Percentiles rank a stretch among this genome's conserved stretches.
Conservation (phyloP, 305 asterid species). For the Rubia tinctorum region DNA sequence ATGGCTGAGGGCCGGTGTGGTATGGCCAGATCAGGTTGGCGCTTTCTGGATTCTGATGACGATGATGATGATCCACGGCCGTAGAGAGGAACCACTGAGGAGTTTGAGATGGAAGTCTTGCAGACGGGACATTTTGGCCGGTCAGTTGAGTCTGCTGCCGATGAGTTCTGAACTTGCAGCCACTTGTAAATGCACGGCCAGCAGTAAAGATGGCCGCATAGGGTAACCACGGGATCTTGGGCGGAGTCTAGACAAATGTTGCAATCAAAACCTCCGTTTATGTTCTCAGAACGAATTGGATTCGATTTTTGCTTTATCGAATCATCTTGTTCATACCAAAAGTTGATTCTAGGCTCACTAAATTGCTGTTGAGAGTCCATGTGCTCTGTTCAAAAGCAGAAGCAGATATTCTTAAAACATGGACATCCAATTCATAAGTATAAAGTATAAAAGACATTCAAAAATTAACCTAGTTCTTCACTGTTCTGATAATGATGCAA, state of each 20-base stretch:
- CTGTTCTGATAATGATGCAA: not conserved
- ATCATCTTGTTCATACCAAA: conserved; percentile 34
- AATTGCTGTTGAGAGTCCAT: conserved; percentile 50
- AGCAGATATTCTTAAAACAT: not conserved
- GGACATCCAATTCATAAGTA: not conserved
- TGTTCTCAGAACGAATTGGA: conserved; percentile 38
- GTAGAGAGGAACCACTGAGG: conserved; percentile 75
- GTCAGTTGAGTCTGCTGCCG: conserved; percentile 42
- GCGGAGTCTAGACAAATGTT: conserved; percentile 79
- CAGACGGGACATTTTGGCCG: conserved; percentile 77
- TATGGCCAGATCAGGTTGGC: conserved; percentile 30
- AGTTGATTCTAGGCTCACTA: conserved; percentile 32
- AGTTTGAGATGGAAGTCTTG: conserved; percentile 54
- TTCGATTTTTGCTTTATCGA: conserved; percentile 40
- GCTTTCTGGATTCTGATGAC: conserved; percentile 37
- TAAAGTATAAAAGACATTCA: not conserved
- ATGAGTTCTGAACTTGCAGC: conserved; percentile 58
- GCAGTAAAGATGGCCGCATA: conserved; percentile 94
- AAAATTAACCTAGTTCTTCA: not conserved
- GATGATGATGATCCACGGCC: conserved; percentile 61
- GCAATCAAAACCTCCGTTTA: conserved; percentile 75
- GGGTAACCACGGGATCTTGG: conserved; percentile 76
- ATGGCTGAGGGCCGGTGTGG: conserved; percentile 72
- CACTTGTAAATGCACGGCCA: conserved; percentile 95
- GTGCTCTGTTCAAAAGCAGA: conserved; percentile 37